Base-by-base conservation (phyloP, 139 green algal genomes). In the Pseudopediastrum boryanum region DNA sequence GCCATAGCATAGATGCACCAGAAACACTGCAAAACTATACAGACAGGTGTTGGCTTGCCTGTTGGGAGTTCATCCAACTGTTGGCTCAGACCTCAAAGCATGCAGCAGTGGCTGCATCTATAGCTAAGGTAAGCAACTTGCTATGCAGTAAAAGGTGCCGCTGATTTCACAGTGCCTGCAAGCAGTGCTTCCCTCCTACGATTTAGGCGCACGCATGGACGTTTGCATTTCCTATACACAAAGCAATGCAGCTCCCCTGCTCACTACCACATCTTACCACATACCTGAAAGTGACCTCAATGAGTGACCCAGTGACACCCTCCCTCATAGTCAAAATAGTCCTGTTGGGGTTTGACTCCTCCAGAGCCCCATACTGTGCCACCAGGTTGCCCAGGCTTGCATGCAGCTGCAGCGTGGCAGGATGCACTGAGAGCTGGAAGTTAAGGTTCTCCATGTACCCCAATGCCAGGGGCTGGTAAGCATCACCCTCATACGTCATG, bases 331-430 rank as follows among this genome's bases (percentile, higher is more conserved):
- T 67, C 43, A 85, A 85, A 44, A 93, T 86, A 35, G 86, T 90
- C 31, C 85, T 79, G 82, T 95, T 92, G 19, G 80, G 86, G 82
- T 93, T 83, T 2, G 77, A 77, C 27, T 67, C 54, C 2, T 86
- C 82, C 74, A 96, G 74, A 0, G 71, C 21, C 33, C 81, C 80
- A 71, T 94, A 91, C 50, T 85, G 39, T 0, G 81, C 85, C 27
- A 85, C 75, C 9, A 95, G 48, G 80, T 98, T 96, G 69, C 94
- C 94, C 75, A 97, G 84, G 6, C 52, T 74, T 8, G 85, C 72
- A 44, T 71, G 43, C 56, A 94, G 50, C 64, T 86, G 78, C 70
- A 90, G 56, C 33, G 79, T 85, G 29, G 72, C 38, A 8, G 87
- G 87, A 29, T 86, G 62, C 8, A 91, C 62, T 33, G 80, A 78